Base-by-base conservation (phyloP, 352 stramenopile species). In the Pythium plurisporium region DNA sequence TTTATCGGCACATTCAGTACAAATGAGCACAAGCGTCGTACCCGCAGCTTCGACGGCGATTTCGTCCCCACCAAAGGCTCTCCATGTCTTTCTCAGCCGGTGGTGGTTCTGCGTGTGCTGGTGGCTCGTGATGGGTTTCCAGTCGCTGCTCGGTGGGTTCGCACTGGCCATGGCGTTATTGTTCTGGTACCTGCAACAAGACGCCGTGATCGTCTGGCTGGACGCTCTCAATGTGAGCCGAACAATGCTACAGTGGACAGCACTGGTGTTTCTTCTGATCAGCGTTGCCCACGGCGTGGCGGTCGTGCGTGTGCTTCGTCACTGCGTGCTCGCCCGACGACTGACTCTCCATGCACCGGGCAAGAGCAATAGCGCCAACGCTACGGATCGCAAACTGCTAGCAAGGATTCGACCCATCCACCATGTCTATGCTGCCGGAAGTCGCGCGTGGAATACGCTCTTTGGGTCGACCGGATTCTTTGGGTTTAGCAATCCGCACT, bases 391-490 rank as follows among this genome's bases (percentile, higher is more conserved):
- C n/a, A n/a, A n/a, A n/a, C n/a, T n/a, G n/a, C n/a, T n/a, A n/a
- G n/a, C n/a, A n/a, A n/a, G n/a, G n/a, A n/a, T n/a, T n/a, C n/a
- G n/a, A n/a, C 30, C 30, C 30, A 12, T 7, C 12, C 7, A 12
- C 30, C 30, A 36, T 7, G 30, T 36, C 7, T 41, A 43, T 27
- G 43, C 41, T 1, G 3, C 5, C 1, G 6, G 34, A 23, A 26
- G 7, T 1, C 1, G 26, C 10, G 25, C 27, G n/a, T 54, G 54
- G 54, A 7, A 27, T 2, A 6, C 8, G 14, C 19, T 65, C 9
- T 59, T 53, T n/a, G 29, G 33, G 8, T 17, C 37, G 0, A 52
- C 34, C 6, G 58, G 44, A 4, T 44, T 61, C 34, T 66, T 66
- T 25, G 49, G 49, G 7, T 41, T 60, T 14, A 51, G 40, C 33